Evolutionary conservation across 495 filamentous ascomycete genomes (phyloP).

Genomic region (Xylaria cubensis): DNA sequence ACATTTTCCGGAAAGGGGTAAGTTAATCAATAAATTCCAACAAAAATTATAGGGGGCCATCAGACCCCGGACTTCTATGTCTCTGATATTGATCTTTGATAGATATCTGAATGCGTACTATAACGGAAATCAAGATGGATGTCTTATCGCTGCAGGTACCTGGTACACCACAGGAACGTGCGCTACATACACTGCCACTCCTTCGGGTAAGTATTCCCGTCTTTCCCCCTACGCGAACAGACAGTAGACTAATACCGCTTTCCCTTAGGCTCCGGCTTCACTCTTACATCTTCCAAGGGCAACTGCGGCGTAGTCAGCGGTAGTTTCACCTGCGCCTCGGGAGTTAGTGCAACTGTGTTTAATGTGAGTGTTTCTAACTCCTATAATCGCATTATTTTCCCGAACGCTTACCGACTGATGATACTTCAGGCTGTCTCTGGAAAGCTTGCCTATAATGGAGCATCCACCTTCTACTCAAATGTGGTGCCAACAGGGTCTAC

Average conservation of each 20-base stretch:
- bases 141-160: constrained; percentile 69
- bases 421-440: constrained; percentile 38
- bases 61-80: background rate
- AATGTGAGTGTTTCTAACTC: constrained; percentile 44
- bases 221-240: background rate
- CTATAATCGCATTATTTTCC: background rate
- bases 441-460: constrained; percentile 54
- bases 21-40: constrained; percentile 37
- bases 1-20: constrained; percentile 27
- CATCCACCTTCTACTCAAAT: constrained; percentile 61
- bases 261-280: constrained; percentile 55
- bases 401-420: background rate
- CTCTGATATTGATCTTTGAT: constrained; percentile 11
- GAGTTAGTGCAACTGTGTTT: constrained; percentile 54
- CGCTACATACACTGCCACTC: constrained; percentile 64
- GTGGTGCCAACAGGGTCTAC: constrained; percentile 58
- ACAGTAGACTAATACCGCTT: background rate
- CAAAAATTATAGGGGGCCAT: background rate
- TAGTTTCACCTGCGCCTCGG: constrained; percentile 55
- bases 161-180: constrained; percentile 74
- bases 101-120: constrained; percentile 66
- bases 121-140: constrained; percentile 59
- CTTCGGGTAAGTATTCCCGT: constrained; percentile 33
- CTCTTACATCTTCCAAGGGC: constrained; percentile 62
- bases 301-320: constrained; percentile 55